Percentiles rank a stretch among this genome's conserved stretches.
Conservation (phyloP, 139 green algal species). For the Haematococcus lacustris region DNA sequence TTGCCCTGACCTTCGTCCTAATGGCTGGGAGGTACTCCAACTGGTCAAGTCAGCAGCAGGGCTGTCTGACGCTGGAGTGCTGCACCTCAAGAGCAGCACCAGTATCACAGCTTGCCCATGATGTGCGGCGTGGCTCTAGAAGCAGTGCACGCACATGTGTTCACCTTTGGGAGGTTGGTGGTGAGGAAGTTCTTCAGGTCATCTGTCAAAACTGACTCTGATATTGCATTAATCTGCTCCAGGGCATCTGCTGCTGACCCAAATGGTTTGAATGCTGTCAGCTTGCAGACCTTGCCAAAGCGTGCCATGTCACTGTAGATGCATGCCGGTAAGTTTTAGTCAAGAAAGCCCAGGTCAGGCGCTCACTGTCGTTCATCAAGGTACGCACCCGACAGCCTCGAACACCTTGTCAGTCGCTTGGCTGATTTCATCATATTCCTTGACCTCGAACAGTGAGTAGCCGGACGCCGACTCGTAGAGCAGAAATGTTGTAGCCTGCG, state of each 20-base stretch:
- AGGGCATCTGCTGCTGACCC: constrained; percentile 79
- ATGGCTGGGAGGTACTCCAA: too few species aligned
- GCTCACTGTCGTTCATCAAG: too few species aligned
- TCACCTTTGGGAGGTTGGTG: constrained; percentile 88
- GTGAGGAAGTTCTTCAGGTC: constrained; percentile 88
- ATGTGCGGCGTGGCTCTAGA: too few species aligned
- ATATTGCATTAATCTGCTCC: constrained; percentile 90
- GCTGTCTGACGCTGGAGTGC: too few species aligned
- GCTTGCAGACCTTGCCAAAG: constrained; percentile 78
- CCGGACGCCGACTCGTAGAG: constrained; percentile 90
- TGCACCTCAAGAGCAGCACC: too few species aligned
- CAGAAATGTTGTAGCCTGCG: constrained; percentile 45
- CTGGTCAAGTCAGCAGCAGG: too few species aligned
- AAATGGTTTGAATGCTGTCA: constrained; percentile 92
- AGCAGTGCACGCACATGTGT: too few species aligned
- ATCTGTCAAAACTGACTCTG: constrained; percentile 75
- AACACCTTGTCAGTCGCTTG: constrained; percentile 73
- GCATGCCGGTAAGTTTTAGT: too few species aligned
- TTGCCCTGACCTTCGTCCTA: too few species aligned
- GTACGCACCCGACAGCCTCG: constrained; percentile 55
- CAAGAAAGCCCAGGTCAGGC: too few species aligned
- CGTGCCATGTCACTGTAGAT: constrained; percentile 60
- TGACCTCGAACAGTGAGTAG: constrained; percentile 84
- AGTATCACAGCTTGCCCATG: too few species aligned
- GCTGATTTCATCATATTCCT: constrained; percentile 78